Evolutionary conservation across 345 rosid genomes (phyloP).

Genomic region (Dipteronia sinensis): DNA sequence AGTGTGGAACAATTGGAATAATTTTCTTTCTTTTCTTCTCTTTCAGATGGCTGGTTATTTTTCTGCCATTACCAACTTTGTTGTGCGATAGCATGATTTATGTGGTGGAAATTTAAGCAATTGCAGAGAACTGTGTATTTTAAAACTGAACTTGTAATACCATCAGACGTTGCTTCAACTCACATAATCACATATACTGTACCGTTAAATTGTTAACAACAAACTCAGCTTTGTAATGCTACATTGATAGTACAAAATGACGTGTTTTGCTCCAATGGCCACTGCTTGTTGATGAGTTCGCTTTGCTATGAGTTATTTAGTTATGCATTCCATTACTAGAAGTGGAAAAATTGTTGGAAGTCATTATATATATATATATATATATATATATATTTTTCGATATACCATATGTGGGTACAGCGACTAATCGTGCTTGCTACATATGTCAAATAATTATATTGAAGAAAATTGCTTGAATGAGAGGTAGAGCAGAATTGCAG

Average conservation of each 20-base stretch:
- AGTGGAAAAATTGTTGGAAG: too few species aligned
- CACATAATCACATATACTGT: not conserved
- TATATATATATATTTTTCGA: too few species aligned
- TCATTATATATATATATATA: too few species aligned
- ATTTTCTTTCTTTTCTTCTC: not conserved
- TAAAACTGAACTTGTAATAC: slow-evolving; percentile 1
- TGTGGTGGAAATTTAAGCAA: not conserved
- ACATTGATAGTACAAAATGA: not conserved
- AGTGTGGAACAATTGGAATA: slow-evolving; percentile 2
- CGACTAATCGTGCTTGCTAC: too few species aligned
- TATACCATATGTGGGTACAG: too few species aligned
- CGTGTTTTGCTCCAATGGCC: not conserved
- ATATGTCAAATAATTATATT: too few species aligned
- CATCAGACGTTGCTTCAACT: not conserved
- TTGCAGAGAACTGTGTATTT: slow-evolving; percentile 7
- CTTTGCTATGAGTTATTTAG: too few species aligned
- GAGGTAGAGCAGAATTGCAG: too few species aligned
- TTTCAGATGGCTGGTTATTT: slow-evolving; percentile 76
- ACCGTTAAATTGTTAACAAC: too few species aligned
- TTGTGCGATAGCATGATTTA: slow-evolving; percentile 30
- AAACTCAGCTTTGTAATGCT: too few species aligned
- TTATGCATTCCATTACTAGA: too few species aligned
- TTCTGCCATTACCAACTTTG: slow-evolving; percentile 48
- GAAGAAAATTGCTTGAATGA: too few species aligned
- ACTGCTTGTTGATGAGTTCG: not conserved